phyloP scores from a whole-genome alignment of 768 basidiomycete genomes.

The Lyophyllum atratum region DNA sequence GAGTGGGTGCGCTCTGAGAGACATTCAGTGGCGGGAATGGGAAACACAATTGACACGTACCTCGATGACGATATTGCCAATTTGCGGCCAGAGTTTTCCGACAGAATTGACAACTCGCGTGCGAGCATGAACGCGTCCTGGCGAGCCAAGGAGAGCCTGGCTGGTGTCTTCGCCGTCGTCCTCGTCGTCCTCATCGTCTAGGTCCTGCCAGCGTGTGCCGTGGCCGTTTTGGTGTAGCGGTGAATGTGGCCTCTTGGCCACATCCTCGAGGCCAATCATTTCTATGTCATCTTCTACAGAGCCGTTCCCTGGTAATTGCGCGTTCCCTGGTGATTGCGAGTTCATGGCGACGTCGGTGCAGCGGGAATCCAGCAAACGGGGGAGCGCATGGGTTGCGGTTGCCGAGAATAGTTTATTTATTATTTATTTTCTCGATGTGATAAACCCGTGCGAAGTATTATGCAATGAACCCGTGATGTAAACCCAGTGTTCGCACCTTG shows the following conservation, averaged over 20 bases:
- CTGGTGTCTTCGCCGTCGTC: conserved; percentile 39
- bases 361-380: background rate
- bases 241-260: conserved; percentile 8
- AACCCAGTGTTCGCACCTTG: conserved; percentile 39
- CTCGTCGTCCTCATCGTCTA: conserved; percentile 36
- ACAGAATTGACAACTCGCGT: conserved; percentile 21
- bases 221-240: background rate
- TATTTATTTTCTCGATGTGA: conserved; percentile 10
- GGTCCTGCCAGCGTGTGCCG: conserved; percentile 21
- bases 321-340: conserved; percentile 33
- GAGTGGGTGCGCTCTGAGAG: conserved; percentile 78
- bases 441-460: conserved; percentile 12
- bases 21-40: background rate
- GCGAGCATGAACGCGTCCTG: conserved; percentile 25
- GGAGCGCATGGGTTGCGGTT: background rate
- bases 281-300: conserved; percentile 35
- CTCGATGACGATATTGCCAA: conserved; percentile 69
- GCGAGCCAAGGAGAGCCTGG: conserved; percentile 44
- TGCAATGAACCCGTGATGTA: conserved; percentile 22
- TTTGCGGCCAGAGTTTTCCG: conserved; percentile 50
- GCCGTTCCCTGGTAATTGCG: conserved; percentile 31
- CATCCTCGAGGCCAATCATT: conserved; percentile 32
- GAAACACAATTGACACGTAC: conserved; percentile 37
- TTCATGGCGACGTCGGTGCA: conserved; percentile 14
- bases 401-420: conserved; percentile 7